Evolutionary conservation across 352 stramenopile species (phyloP).

Genomic region (Ochromonadaceae sp.): DNA sequence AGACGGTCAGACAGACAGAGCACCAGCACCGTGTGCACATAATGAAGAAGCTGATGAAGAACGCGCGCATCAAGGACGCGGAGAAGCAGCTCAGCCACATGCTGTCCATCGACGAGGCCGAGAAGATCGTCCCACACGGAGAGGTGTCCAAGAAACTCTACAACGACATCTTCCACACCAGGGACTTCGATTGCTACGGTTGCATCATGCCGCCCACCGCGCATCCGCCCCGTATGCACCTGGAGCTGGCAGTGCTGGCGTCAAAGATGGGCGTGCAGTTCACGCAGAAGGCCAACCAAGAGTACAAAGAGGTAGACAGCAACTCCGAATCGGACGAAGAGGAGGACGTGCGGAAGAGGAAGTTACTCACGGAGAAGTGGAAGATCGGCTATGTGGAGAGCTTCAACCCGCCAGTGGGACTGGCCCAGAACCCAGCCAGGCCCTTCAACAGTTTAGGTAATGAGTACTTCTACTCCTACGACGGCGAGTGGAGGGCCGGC

Average conservation of each 20-base stretch:
- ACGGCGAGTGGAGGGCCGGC: slow-evolving; percentile 24
- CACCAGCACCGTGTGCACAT: slow-evolving; percentile 3
- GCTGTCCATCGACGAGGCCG: background rate
- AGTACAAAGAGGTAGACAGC: too few species aligned
- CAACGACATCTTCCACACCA: background rate
- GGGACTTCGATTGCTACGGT: slow-evolving; percentile 9
- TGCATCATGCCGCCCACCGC: background rate
- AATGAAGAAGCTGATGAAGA: slow-evolving; percentile 2
- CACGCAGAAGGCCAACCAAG: background rate
- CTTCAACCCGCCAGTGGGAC: slow-evolving; percentile 1
- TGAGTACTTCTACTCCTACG: slow-evolving; percentile 11
- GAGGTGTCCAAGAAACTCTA: slow-evolving; percentile 17
- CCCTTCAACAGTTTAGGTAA: background rate
- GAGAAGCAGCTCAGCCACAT: background rate
- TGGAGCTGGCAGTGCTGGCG: background rate
- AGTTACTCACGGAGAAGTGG: slow-evolving; percentile 11
- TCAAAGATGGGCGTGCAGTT: background rate
- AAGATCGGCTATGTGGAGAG: background rate
- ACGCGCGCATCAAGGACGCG: background rate
- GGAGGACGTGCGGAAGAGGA: background rate
- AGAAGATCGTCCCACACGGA: slow-evolving; percentile 2
- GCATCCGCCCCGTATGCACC: background rate
- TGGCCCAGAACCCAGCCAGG: background rate
- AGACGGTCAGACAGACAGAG: background rate
- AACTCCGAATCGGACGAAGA: background rate